A percentile compares a stretch with the other conserved stretches of the same genome.
Conservation (phyloP, 2,329 filamentous ascomycete genomes). For the Ceratocystis ficicola region DNA sequence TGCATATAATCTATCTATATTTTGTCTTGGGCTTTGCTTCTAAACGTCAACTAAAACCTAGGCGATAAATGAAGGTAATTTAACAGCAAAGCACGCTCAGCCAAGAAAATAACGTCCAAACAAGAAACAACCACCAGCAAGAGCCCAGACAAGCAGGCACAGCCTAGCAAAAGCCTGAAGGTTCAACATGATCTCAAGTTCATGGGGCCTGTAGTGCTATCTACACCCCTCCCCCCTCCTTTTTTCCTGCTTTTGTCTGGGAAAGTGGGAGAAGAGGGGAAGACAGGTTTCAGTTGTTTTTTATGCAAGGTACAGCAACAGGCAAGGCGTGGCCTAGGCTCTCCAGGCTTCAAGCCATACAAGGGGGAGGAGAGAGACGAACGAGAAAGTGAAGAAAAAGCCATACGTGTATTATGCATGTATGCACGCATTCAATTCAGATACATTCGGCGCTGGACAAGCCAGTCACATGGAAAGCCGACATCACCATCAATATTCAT, state of each 20-base stretch:
- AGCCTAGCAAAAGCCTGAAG: neutral
- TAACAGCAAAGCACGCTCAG: neutral
- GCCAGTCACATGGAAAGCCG: no score
- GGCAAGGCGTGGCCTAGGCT: neutral
- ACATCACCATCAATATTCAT: no score
- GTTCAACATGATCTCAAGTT: neutral
- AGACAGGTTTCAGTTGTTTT: constrained; percentile 11
- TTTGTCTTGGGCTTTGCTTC: neutral
- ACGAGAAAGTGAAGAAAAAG: neutral
- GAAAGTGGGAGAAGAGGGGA: constrained; percentile 25
- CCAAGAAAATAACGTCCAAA: neutral
- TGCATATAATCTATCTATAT: neutral
- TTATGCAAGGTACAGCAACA: constrained; percentile 9
- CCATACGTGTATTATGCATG: no score
- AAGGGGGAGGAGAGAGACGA: neutral
- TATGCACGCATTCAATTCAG: no score
- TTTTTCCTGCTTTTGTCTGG: constrained; percentile 7
- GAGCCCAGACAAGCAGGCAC: neutral
- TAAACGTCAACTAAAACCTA: neutral
- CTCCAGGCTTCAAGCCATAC: no score
- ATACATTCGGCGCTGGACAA: no score
- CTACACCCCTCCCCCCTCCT: neutral
- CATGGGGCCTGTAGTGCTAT: neutral
- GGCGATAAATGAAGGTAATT: constrained; percentile 21
- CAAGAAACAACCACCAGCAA: constrained; percentile 4